Conservation (phyloP, 2,329 filamentous ascomycete species). For the Fusarium sp. region DNA sequence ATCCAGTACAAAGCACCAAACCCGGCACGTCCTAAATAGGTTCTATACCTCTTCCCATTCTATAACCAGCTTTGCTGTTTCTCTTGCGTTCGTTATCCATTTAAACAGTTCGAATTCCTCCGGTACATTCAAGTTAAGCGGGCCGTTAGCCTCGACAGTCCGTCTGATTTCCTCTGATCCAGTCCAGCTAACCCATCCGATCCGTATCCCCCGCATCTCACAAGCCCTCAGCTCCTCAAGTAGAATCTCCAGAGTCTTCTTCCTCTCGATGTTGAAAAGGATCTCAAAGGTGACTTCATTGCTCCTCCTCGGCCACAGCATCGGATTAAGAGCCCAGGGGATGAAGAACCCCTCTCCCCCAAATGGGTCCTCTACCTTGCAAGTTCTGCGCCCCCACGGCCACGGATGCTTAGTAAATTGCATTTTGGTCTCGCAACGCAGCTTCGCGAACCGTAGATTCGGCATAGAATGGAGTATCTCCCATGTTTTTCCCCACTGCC, state of each 20-base stretch:
- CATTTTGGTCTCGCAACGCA: background rate
- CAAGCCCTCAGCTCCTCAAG: background rate
- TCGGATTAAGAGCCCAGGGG: background rate
- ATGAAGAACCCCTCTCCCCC: background rate
- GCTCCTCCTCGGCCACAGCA: background rate
- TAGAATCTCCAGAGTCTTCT: background rate
- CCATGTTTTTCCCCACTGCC: background rate
- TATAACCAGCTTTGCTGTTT: no score
- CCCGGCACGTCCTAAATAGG: background rate
- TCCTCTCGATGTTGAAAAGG: background rate
- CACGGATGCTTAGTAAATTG: background rate
- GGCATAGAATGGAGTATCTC: background rate
- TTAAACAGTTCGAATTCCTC: no score
- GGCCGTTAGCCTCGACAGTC: no score
- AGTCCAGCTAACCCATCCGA: background rate
- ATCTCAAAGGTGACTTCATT: background rate
- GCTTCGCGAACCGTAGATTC: background rate
- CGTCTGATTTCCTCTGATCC: background rate
- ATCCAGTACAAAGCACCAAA: background rate
- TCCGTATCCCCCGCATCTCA: background rate
- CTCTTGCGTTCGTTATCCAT: no score
- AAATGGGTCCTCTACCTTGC: background rate
- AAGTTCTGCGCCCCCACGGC: background rate
- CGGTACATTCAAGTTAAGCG: no score
- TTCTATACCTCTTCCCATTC: background rate